Evolutionary conservation across 2,329 filamentous ascomycete species (phyloP).

Genomic region (Talaromyces albobiverticillius): DNA sequence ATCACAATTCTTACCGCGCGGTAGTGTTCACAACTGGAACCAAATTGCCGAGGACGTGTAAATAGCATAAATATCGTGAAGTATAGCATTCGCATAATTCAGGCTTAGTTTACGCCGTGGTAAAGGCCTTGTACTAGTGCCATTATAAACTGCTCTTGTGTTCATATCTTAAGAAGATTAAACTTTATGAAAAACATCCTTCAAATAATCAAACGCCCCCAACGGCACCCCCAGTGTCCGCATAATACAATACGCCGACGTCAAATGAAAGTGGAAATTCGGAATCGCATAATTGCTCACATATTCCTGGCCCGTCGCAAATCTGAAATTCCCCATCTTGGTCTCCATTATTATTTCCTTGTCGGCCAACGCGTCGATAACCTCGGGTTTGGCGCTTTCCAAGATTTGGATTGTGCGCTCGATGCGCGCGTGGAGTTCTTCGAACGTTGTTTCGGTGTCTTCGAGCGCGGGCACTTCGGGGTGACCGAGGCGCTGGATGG

Average conservation of each 20-base stretch:
- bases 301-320: conserved; percentile 45
- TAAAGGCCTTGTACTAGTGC: no score
- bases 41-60: no score
- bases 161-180: not conserved
- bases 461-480: conserved; percentile 30
- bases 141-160: not conserved
- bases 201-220: conserved; percentile 59
- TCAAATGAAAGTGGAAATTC: conserved; percentile 64
- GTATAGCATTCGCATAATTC: no score
- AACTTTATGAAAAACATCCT: conserved; percentile 15
- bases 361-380: conserved; percentile 44
- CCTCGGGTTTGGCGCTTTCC: conserved; percentile 40
- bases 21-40: no score
- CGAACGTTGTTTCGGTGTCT: conserved; percentile 50
- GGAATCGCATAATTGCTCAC: conserved; percentile 51
- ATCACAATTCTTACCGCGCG: no score
- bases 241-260: conserved; percentile 59
- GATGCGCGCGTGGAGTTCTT: conserved; percentile 48
- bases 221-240: conserved; percentile 60
- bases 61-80: no score
- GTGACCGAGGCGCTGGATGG: conserved; percentile 38
- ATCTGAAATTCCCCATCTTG: conserved; percentile 32
- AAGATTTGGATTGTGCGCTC: conserved; percentile 47
- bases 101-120: no score
- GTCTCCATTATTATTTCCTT: conserved; percentile 38